phyloP scores from a whole-genome alignment of 2,329 filamentous ascomycete species.

The Cercospora sp. region DNA sequence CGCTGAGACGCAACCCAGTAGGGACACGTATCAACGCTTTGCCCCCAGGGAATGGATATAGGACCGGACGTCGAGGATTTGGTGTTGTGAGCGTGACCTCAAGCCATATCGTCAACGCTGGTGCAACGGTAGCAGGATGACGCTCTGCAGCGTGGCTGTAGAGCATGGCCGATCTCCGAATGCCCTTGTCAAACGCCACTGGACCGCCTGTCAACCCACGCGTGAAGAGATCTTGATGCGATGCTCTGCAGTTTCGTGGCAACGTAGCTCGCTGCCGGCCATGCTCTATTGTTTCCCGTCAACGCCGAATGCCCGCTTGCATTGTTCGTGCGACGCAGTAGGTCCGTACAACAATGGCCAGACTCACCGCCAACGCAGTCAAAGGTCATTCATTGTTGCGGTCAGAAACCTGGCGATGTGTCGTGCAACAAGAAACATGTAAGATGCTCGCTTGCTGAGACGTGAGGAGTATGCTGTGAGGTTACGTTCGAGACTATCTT shows the following conservation, averaged over 20 bases:
- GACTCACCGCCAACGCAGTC: constrained; percentile 9
- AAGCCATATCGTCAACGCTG: background rate
- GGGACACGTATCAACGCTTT: background rate
- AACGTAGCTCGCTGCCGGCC: background rate
- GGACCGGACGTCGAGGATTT: background rate
- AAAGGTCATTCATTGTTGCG: constrained; percentile 6
- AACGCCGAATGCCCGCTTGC: constrained; percentile 6
- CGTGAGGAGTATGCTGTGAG: background rate
- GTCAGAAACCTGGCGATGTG: background rate
- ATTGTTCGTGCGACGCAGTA: background rate
- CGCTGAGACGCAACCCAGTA: background rate
- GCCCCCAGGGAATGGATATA: background rate
- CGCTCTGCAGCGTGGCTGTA: background rate
- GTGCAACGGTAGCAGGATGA: background rate
- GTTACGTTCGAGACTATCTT: background rate
- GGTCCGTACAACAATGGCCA: constrained; percentile 5
- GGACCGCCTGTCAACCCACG: constrained; percentile 1
- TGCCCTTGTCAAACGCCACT: background rate
- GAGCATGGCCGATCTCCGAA: constrained; percentile 1
- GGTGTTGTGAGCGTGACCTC: background rate
- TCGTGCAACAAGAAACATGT: constrained; percentile 1
- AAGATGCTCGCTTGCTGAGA: constrained; percentile 8
- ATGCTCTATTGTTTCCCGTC: background rate
- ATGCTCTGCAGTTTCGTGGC: background rate
- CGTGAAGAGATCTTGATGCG: background rate